Percentiles rank a stretch among this genome's conserved stretches.
These are phyloP conservation scores for Epichloe typhina DNA, from an alignment of 2,329 filamentous ascomycete species.

Conservation along the genomic window DNA sequence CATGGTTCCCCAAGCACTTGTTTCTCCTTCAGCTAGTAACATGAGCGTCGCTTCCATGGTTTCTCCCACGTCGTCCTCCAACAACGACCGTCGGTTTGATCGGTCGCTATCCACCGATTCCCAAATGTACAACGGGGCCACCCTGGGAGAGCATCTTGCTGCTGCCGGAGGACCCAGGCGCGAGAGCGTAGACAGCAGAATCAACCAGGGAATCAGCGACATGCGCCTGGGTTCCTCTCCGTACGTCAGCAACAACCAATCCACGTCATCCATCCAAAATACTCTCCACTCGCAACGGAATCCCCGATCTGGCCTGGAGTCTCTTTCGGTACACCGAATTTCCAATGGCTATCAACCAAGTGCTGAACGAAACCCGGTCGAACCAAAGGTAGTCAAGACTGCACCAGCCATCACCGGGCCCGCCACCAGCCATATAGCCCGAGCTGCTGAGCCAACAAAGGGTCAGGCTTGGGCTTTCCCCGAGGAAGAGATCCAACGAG, in stretches of 20 bases:
- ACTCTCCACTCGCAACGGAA: constrained; percentile 55
- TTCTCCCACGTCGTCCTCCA: constrained; percentile 42
- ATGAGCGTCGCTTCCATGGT: constrained; percentile 57
- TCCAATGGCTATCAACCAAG: constrained; percentile 53
- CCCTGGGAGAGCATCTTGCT: constrained; percentile 23
- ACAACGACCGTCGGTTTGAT: constrained; percentile 30
- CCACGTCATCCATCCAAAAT: constrained; percentile 61
- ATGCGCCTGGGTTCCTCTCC: constrained; percentile 54
- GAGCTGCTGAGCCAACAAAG: constrained; percentile 65
- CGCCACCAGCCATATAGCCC: constrained; percentile 50
- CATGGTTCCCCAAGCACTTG: constrained; percentile 36
- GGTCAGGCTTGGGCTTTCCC: constrained; percentile 78
- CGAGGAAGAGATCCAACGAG: constrained; percentile 50
- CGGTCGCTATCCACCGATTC: constrained; percentile 25
- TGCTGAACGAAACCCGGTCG: constrained; percentile 40
- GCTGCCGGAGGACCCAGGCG: constrained; percentile 38
- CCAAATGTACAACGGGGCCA: constrained; percentile 15
- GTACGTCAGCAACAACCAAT: constrained; percentile 66
- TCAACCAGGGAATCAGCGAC: constrained; percentile 58
- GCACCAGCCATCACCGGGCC: constrained; percentile 67
- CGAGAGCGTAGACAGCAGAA: constrained; percentile 68
- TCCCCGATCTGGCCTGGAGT: constrained; percentile 38
- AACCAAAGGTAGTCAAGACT: constrained; percentile 44
- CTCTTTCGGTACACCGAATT: constrained; percentile 42
- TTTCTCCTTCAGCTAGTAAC: constrained; percentile 42